These are phyloP conservation scores for Macrophomina phaseolina DNA, from an alignment of 2,329 filamentous ascomycete species.

Conservation along the genomic window DNA sequence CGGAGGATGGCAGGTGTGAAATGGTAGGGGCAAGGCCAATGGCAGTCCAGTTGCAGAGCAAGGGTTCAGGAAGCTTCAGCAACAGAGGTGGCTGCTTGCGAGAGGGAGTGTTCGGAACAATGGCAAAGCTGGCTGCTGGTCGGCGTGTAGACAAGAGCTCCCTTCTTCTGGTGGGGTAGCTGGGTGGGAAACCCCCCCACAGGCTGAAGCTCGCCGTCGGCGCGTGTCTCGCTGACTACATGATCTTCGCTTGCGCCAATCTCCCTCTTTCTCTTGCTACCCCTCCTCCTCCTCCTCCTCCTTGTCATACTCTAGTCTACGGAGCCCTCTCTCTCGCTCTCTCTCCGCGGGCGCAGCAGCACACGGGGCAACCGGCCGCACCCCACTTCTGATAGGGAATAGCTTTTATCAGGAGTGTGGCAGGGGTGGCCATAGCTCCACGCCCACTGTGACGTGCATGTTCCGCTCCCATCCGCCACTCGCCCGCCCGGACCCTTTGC, in stretches of 20 bases:
- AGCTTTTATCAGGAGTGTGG: constrained; percentile 7
- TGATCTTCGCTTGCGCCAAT: background rate
- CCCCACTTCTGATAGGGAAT: background rate
- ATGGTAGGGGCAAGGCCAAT: background rate
- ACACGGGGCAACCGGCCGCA: too few relatives aligned
- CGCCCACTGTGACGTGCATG: constrained; percentile 10
- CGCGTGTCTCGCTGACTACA: background rate
- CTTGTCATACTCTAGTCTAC: background rate
- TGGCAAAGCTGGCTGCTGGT: background rate
- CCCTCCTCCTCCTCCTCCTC: background rate
- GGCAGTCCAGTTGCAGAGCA: background rate
- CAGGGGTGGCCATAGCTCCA: constrained; percentile 50
- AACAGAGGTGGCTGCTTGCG: background rate
- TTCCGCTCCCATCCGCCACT: background rate
- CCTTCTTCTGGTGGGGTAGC: background rate
- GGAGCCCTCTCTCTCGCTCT: too few relatives aligned
- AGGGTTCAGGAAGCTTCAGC: background rate
- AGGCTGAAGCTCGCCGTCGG: background rate
- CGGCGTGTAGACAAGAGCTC: background rate
- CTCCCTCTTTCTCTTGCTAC: background rate
- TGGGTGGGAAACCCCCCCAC: background rate
- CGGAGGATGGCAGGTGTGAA: background rate
- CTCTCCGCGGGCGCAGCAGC: background rate
- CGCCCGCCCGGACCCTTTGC: constrained; percentile 6
- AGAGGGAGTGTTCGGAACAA: background rate